Evolutionary conservation across 495 filamentous ascomycete genomes (phyloP).

Genomic region (Neurospora sp.): DNA sequence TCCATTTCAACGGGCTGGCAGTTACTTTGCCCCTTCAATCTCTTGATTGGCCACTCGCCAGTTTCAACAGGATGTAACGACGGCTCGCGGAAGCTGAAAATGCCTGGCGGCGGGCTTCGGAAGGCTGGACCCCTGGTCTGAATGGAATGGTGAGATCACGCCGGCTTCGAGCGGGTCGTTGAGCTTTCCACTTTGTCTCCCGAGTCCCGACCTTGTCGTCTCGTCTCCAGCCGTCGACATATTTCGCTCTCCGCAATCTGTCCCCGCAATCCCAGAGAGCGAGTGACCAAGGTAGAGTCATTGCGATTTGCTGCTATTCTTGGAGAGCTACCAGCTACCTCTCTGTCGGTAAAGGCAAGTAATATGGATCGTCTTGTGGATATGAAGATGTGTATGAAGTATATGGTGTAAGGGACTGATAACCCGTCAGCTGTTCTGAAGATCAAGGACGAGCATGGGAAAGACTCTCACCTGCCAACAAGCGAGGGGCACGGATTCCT

Average conservation of each 20-base stretch:
- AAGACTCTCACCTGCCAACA: not conserved
- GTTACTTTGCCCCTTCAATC: not conserved
- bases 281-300: not conserved
- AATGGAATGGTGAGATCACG: not conserved
- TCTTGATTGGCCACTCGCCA: not conserved
- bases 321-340: not conserved
- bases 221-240: not conserved
- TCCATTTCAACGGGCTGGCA: not conserved
- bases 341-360: not conserved
- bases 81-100: not conserved
- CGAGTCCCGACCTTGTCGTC: not conserved
- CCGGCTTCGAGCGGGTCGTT: not conserved
- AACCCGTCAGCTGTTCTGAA: not conserved
- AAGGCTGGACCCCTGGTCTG: not conserved
- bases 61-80: not conserved
- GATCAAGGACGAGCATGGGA: not conserved
- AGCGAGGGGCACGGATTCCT: not conserved
- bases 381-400: not conserved
- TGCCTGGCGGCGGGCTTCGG: not conserved
- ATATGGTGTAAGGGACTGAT: not conserved
- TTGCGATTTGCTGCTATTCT: not conserved
- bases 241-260: not conserved
- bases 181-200: not conserved
- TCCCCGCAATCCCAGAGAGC: not conserved
- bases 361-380: not conserved